Evolutionary conservation across 371 early-diverging fungal genomes (phyloP).

Genomic region (Mortierella sp.): DNA sequence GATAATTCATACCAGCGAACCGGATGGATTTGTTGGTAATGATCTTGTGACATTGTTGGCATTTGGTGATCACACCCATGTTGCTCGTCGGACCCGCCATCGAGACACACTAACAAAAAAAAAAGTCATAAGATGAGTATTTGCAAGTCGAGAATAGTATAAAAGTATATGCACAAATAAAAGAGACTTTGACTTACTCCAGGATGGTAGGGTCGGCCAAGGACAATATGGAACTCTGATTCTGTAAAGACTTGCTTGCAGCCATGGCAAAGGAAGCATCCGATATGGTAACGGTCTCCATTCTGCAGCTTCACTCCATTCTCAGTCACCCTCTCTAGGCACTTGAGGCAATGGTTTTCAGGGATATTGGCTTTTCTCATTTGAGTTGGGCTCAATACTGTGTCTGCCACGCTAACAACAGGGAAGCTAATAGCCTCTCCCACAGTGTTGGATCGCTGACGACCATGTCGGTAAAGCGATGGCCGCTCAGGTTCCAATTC

Average conservation of each 20-base stretch:
- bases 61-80: slow-evolving; percentile 51
- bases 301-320: slow-evolving; percentile 67
- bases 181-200: slow-evolving; percentile 43
- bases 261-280: slow-evolving; percentile 77
- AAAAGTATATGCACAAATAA: slow-evolving; percentile 3
- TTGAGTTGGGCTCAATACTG: slow-evolving; percentile 10
- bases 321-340: slow-evolving; percentile 59
- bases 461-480: slow-evolving; percentile 39
- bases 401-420: slow-evolving; percentile 19
- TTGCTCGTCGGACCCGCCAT: slow-evolving; percentile 60
- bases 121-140: slow-evolving; percentile 16
- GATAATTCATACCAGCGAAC: slow-evolving; percentile 63
- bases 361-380: slow-evolving; percentile 18
- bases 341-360: slow-evolving; percentile 62
- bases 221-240: slow-evolving; percentile 64
- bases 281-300: slow-evolving; percentile 74
- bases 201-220: slow-evolving; percentile 63
- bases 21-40: slow-evolving; percentile 69
- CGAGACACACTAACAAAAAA: slow-evolving; percentile 56
- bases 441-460: slow-evolving; percentile 52
- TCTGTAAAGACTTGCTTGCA: slow-evolving; percentile 76
- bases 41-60: slow-evolving; percentile 60
- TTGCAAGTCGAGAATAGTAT: not conserved
- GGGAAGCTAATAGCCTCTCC: slow-evolving; percentile 47
- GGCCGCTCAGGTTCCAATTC: slow-evolving; percentile 34